These are phyloP conservation scores for Fusarium illudens DNA, from an alignment of 2,329 filamentous ascomycete genomes.

Conservation along the genomic window DNA sequence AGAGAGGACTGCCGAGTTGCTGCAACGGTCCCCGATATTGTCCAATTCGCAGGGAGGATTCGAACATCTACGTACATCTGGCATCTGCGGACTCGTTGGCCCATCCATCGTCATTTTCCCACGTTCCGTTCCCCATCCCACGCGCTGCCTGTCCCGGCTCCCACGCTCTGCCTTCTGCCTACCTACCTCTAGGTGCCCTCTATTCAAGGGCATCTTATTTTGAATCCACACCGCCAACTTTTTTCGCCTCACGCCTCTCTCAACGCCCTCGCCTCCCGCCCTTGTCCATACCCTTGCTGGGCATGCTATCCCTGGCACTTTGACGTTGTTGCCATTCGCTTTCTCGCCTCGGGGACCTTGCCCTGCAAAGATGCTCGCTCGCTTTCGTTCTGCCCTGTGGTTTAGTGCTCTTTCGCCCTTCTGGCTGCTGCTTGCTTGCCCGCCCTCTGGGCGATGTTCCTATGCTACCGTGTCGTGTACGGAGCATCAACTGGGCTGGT, in stretches of 20 bases:
- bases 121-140: slow-evolving; percentile 8
- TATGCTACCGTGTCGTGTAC: slow-evolving; percentile 22
- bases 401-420: neutral
- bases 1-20: slow-evolving; percentile 28
- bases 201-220: slow-evolving; percentile 4
- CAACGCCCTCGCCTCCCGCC: slow-evolving; percentile 12
- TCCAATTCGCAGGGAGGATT: slow-evolving; percentile 21
- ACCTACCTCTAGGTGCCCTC: no score
- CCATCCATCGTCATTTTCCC: slow-evolving; percentile 26
- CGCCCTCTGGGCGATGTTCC: slow-evolving; percentile 5
- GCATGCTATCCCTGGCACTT: slow-evolving; percentile 19
- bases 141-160: neutral
- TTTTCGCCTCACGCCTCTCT: slow-evolving; percentile 4
- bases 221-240: slow-evolving; percentile 22
- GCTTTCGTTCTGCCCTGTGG: slow-evolving; percentile 16
- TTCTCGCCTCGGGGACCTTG: neutral
- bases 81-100: neutral
- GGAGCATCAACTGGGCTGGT: slow-evolving; percentile 24
- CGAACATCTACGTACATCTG: neutral
- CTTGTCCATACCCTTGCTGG: slow-evolving; percentile 18
- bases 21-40: slow-evolving; percentile 28
- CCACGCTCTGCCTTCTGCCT: neutral
- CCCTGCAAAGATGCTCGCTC: neutral
- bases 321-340: slow-evolving; percentile 14
- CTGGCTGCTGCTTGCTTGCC: neutral